phyloP scores from a whole-genome alignment of 176 grass and related monocot genomes.

The Areca catechu region DNA sequence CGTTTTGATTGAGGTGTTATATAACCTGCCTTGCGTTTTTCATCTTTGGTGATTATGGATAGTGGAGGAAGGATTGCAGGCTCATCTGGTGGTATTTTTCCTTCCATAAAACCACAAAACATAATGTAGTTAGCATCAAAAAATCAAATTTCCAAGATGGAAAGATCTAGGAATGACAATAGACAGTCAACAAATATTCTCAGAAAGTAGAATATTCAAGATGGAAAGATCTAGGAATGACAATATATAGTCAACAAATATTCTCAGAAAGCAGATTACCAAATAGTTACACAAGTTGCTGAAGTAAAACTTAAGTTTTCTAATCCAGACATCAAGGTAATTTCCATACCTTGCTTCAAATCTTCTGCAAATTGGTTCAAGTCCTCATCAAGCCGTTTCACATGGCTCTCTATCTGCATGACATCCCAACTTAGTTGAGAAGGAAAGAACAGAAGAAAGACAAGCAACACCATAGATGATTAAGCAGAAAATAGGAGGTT shows the following conservation, averaged over 20 bases:
- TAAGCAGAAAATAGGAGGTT: too few species aligned
- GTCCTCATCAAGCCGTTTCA: constrained; percentile 92
- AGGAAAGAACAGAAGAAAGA: background rate
- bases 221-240: too few species aligned
- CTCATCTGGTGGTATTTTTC: constrained; percentile 77
- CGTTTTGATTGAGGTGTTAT: constrained; percentile 67
- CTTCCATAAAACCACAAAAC: constrained; percentile 35
- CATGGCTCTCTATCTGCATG: constrained; percentile 85
- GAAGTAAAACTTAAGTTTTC: too few species aligned
- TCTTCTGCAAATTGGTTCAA: constrained; percentile 86
- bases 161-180: too few species aligned
- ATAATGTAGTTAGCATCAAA: background rate
- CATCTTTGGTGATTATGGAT: constrained; percentile 48
- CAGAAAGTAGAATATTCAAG: too few species aligned
- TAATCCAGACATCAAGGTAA: too few species aligned
- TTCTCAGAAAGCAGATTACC: too few species aligned
- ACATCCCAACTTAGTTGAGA: background rate
- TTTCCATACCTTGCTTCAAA: constrained; percentile 75
- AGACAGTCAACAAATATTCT: too few species aligned
- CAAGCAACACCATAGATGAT: background rate
- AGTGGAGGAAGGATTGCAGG: constrained; percentile 58
- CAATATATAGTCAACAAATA: too few species aligned
- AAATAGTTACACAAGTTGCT: too few species aligned
- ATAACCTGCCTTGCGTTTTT: constrained; percentile 63
- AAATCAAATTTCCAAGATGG: too few species aligned